Percentiles rank a stretch among this genome's conserved stretches.
phyloP scores from a whole-genome alignment of 164 flowering plant species.

The Annona squamosa region DNA sequence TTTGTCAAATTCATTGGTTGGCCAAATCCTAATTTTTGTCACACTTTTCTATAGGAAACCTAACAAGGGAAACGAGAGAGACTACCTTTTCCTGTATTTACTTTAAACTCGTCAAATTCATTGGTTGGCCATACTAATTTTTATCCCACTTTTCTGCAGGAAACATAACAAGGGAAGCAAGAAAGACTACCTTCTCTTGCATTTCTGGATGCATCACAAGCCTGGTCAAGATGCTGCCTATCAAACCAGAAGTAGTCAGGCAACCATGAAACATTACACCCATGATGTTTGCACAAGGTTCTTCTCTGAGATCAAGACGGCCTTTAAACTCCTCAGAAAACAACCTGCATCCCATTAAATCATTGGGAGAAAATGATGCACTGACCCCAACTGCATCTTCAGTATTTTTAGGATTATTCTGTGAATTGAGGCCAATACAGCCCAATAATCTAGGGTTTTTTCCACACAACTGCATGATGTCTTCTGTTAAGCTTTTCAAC shows the following conservation, averaged over 20 bases:
- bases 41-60: neutral
- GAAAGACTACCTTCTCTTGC: constrained; percentile 40
- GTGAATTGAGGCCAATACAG: constrained; percentile 6
- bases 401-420: constrained; percentile 8
- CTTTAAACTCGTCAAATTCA: neutral
- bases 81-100: constrained; percentile 50
- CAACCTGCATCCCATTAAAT: constrained; percentile 11
- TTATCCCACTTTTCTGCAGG: neutral
- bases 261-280: constrained; percentile 63
- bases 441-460: constrained; percentile 20
- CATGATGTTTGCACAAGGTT: constrained; percentile 44
- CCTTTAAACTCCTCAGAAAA: constrained; percentile 21
- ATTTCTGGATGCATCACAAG: constrained; percentile 50
- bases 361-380: constrained; percentile 10
- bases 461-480: constrained; percentile 32
- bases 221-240: constrained; percentile 39
- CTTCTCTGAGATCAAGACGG: constrained; percentile 23
- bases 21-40: neutral
- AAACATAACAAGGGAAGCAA: neutral
- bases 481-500: constrained; percentile 49
- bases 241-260: constrained; percentile 40
- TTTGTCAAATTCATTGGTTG: neutral
- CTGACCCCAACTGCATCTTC: constrained; percentile 11
- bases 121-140: neutral
- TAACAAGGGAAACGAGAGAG: neutral